Percentiles rank a stretch among this genome's conserved stretches.
phyloP scores from a whole-genome alignment of 805 yeast genomes.

The Myxozyma melibiosi region DNA sequence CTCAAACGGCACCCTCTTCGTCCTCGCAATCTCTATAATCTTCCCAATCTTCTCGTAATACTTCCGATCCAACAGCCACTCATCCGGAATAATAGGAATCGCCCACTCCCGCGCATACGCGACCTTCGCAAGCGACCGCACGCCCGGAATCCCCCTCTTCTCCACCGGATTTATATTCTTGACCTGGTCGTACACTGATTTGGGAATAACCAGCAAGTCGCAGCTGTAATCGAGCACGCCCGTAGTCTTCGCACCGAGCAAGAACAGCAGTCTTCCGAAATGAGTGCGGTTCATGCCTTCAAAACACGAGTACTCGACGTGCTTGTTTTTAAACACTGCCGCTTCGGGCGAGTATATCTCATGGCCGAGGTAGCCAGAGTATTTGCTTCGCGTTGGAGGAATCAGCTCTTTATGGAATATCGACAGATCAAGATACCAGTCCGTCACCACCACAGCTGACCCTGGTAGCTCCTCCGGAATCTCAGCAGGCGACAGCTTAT shows the following conservation, averaged over 20 bases:
- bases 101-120: constrained; percentile 42
- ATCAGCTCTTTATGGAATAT: constrained; percentile 54
- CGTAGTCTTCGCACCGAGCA: constrained; percentile 55
- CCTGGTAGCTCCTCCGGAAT: constrained; percentile 25
- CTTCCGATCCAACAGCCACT: constrained; percentile 41
- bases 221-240: constrained; percentile 54
- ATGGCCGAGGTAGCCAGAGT: constrained; percentile 47
- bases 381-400: constrained; percentile 9
- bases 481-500: constrained; percentile 8
- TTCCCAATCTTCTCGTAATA: constrained; percentile 2
- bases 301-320: constrained; percentile 68
- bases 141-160: constrained; percentile 4
- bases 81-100: constrained; percentile 43
- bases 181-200: constrained; percentile 13
- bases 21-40: background rate
- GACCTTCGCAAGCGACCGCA: constrained; percentile 37
- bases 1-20: background rate
- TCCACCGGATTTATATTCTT: constrained; percentile 1
- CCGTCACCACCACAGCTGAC: constrained; percentile 55
- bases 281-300: constrained; percentile 76
- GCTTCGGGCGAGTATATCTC: constrained; percentile 44
- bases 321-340: constrained; percentile 38
- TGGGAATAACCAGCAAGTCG: constrained; percentile 54
- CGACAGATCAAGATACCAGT: constrained; percentile 79
- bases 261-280: constrained; percentile 59